A percentile compares a stretch with the other conserved stretches of the same genome.
phyloP scores from a whole-genome alignment of 805 yeast genomes.

The Saccharomycopsis olivae region DNA sequence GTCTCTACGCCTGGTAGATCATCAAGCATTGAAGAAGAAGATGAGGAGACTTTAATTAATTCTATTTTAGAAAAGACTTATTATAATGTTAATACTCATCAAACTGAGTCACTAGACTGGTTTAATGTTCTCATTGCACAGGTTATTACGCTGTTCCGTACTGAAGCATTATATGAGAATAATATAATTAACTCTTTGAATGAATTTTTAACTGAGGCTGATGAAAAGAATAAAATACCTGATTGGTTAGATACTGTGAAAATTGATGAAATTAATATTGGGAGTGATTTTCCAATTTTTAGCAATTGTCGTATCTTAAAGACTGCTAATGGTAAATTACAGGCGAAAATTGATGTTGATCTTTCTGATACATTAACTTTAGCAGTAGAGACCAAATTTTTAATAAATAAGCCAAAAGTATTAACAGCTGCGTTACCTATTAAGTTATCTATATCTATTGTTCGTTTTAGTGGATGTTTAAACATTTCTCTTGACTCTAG shows the following conservation, averaged over 20 bases:
- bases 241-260: conserved; percentile 69
- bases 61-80: conserved; percentile 80
- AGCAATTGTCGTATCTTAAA: conserved; percentile 76
- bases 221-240: conserved; percentile 51
- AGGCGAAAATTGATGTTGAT: conserved; percentile 88
- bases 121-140: conserved; percentile 91
- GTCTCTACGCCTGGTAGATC: background rate
- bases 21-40: conserved; percentile 17
- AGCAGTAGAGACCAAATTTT: conserved; percentile 70
- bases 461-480: conserved; percentile 82
- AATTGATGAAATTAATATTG: conserved; percentile 83
- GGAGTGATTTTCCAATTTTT: conserved; percentile 91
- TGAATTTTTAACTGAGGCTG: conserved; percentile 39
- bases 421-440: conserved; percentile 83
- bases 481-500: conserved; percentile 54
- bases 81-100: conserved; percentile 80
- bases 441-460: conserved; percentile 73
- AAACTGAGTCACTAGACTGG: conserved; percentile 93
- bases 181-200: conserved; percentile 75
- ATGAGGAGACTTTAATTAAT: conserved; percentile 23
- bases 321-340: conserved; percentile 42
- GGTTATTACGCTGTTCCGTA: conserved; percentile 72
- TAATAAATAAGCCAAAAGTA: conserved; percentile 76
- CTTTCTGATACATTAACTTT: conserved; percentile 77
- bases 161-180: conserved; percentile 80